phyloP scores from a whole-genome alignment of 257 asterid species.

The Przewalskia tangutica region DNA sequence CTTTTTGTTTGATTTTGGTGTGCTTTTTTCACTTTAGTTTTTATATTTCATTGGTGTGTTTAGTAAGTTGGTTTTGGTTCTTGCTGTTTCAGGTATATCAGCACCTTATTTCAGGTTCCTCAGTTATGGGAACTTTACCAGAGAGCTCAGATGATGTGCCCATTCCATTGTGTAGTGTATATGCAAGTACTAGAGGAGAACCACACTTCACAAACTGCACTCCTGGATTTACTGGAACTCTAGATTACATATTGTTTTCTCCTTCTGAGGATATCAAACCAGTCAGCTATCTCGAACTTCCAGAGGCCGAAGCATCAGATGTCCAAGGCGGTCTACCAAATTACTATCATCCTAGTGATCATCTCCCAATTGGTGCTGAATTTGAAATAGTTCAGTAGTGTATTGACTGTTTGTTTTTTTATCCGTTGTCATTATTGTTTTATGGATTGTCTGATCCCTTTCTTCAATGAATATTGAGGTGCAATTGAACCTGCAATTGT shows the following conservation, averaged over 20 bases:
- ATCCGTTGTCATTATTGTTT: not conserved
- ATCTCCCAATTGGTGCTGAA: conserved; percentile 90
- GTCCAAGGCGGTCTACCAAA: conserved; percentile 77
- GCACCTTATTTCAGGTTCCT: conserved; percentile 48
- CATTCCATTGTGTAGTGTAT: conserved; percentile 55
- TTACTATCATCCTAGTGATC: conserved; percentile 86
- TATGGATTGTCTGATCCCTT: not conserved
- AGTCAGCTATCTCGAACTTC: conserved; percentile 66
- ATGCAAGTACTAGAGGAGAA: conserved; percentile 66
- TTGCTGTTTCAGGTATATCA: conserved; percentile 57
- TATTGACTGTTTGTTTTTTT: not conserved
- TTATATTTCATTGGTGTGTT: not conserved
- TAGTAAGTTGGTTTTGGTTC: not conserved
- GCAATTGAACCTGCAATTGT: not conserved
- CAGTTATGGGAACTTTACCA: conserved; percentile 13
- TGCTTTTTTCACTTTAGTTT: not conserved
- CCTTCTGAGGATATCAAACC: conserved; percentile 47
- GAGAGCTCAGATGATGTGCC: conserved; percentile 43
- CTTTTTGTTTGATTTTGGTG: not conserved
- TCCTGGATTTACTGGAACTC: conserved; percentile 80
- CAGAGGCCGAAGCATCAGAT: conserved; percentile 50
- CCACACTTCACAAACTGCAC: conserved; percentile 90
- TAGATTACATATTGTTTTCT: conserved; percentile 74
- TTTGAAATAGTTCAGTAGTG: conserved; percentile 42
- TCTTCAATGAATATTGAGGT: not conserved